Percentiles rank a stretch among this genome's conserved stretches.
Conservation (phyloP, 768 basidiomycete species). For the Dacryopinax spathularia region DNA sequence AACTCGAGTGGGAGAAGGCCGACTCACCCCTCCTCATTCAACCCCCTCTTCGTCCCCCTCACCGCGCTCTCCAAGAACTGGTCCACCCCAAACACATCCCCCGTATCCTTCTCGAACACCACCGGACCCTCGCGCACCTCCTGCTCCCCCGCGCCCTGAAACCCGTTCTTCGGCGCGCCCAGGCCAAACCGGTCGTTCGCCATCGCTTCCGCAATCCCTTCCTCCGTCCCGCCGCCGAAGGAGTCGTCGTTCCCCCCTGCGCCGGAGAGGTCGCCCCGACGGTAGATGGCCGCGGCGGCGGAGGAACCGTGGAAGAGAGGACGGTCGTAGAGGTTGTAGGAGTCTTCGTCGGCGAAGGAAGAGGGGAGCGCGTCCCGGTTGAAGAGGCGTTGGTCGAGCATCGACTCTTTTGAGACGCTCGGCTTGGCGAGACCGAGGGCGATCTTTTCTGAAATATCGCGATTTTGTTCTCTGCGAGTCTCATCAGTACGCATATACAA, state of each 20-base stretch:
- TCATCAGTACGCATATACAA: background rate
- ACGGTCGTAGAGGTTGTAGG: slow-evolving; percentile 88
- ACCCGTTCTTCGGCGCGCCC: slow-evolving; percentile 63
- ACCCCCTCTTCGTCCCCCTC: slow-evolving; percentile 78
- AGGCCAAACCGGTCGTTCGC: slow-evolving; percentile 88
- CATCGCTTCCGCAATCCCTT: slow-evolving; percentile 80
- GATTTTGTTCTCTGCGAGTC: slow-evolving; percentile 61
- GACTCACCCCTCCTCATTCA: slow-evolving; percentile 60
- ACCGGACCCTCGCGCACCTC: slow-evolving; percentile 87
- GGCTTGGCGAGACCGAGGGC: slow-evolving; percentile 96
- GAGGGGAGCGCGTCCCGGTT: slow-evolving; percentile 80
- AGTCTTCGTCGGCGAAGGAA: slow-evolving; percentile 79
- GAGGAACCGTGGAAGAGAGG: slow-evolving; percentile 93
- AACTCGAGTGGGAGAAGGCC: slow-evolving; percentile 7
- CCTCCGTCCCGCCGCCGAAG: slow-evolving; percentile 88
- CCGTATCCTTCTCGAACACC: slow-evolving; percentile 94
- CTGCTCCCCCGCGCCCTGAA: slow-evolving; percentile 78
- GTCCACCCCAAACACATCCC: slow-evolving; percentile 94
- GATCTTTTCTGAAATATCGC: slow-evolving; percentile 98
- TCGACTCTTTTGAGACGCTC: slow-evolving; percentile 86
- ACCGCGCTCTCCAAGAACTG: slow-evolving; percentile 96
- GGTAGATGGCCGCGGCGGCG: slow-evolving; percentile 99
- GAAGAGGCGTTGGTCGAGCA: slow-evolving; percentile 94
- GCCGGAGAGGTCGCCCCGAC: slow-evolving; percentile 69
- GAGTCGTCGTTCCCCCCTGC: slow-evolving; percentile 73